Base-by-base conservation (phyloP, 2,329 filamentous ascomycete genomes). In the Xylariales sp. region DNA sequence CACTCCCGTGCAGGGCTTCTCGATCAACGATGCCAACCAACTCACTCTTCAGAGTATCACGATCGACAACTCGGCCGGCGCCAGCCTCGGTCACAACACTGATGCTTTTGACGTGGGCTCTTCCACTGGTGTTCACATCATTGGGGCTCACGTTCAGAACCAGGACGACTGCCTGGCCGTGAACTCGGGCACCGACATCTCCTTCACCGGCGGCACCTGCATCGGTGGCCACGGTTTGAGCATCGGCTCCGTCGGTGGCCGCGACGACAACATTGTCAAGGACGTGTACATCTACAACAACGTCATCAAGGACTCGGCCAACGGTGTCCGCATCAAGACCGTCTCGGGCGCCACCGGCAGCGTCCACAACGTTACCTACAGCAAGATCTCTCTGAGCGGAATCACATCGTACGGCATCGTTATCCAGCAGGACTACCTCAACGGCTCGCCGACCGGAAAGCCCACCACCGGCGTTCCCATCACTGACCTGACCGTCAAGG, bases 291-390 rank as follows among this genome's bases (percentile, higher is more conserved):
- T 82, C 46, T 53, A 63, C 23, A 61, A 66, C 42, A 68, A 63
- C 8, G 65, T 57, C 15, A 65, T 81, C 43, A 55, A 48, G 41
- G 60, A 78, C 54, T 78, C 72, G 1, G 56, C 67, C 35, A 77
- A 78, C 54, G 76, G 74, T 38, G 63, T 78, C 34, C 74, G 76
- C 41, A 70, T 81, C 60, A 81, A 81, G 64, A 74, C 72, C 10
- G 66, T 72, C 18, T 67, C 59, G 29, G 67, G 61, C 36, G 66
- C 65, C 4, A 77, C 69, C 1, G 77, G 76, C 30, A 60, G 61
- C 6, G 71, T 81, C 40, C 60, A 54, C 24, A 65, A 64, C 38
- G 61, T 81, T 21, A 76, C 68, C 2, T 81, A 76, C 61, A 61
- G 59, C 28, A 61, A 64, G 44, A 78, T 80, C 54, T 65, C 61